These are phyloP conservation scores for Rhizomucor miehei DNA, from an alignment of 371 early-diverging fungal genomes.

Conservation along the genomic window DNA sequence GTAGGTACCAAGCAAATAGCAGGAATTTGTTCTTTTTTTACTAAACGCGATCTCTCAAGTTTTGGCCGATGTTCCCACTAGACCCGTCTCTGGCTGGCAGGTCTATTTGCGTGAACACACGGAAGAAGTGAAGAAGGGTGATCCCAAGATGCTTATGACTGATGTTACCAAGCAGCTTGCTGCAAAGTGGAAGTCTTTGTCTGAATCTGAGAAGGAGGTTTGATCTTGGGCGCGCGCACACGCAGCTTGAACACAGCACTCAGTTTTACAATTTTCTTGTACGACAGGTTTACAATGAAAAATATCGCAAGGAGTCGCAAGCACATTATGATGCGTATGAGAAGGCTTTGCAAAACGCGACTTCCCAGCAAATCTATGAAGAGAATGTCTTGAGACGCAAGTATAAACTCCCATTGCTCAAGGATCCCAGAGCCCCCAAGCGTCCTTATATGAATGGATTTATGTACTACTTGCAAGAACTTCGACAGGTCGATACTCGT, in stretches of 20 bases:
- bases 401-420: slow-evolving; percentile 44
- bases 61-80: slow-evolving; percentile 37
- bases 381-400: slow-evolving; percentile 51
- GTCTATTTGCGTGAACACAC: slow-evolving; percentile 43
- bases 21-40: background rate
- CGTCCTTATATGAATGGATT: slow-evolving; percentile 41
- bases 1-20: slow-evolving; percentile 17
- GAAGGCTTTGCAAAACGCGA: slow-evolving; percentile 38
- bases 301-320: slow-evolving; percentile 22
- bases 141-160: slow-evolving; percentile 26
- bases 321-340: slow-evolving; percentile 26
- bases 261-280: too few relatives aligned
- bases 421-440: slow-evolving; percentile 65
- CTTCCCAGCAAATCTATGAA: slow-evolving; percentile 44
- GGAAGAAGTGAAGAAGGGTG: slow-evolving; percentile 17
- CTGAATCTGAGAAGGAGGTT: slow-evolving; percentile 38
- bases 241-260: background rate
- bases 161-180: slow-evolving; percentile 19
- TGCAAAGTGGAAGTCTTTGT: slow-evolving; percentile 23
- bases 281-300: slow-evolving; percentile 30
- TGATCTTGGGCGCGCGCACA: background rate
- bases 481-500: slow-evolving; percentile 20
- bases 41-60: slow-evolving; percentile 18
- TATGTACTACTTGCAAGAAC: slow-evolving; percentile 37
- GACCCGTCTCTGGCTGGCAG: slow-evolving; percentile 52